These are phyloP conservation scores for Entomortierella lignicola DNA, from an alignment of 192 early-diverging fungal genomes.

Conservation along the genomic window DNA sequence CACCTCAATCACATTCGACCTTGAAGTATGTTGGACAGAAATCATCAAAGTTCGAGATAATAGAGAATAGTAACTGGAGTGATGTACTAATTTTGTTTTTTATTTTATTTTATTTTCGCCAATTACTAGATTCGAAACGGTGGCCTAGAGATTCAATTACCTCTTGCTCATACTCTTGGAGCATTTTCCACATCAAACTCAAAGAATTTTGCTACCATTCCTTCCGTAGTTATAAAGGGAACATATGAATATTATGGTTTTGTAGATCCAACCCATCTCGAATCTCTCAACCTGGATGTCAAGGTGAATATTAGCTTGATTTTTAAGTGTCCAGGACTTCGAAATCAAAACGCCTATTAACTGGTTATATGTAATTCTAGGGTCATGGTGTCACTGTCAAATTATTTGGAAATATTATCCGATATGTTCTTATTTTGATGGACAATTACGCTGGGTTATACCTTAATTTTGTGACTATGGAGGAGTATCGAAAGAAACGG, in stretches of 20 bases:
- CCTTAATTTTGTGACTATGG: slow-evolving; percentile 68
- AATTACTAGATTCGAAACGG: slow-evolving; percentile 64
- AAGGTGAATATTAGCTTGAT: slow-evolving; percentile 25
- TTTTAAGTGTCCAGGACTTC: no score
- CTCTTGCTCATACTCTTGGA: slow-evolving; percentile 72
- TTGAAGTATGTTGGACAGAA: slow-evolving; percentile 51
- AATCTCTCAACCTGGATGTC: slow-evolving; percentile 61
- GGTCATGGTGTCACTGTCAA: slow-evolving; percentile 67
- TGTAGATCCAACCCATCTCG: slow-evolving; percentile 61
- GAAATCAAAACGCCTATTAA: no score
- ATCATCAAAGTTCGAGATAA: no score
- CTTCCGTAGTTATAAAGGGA: slow-evolving; percentile 58
- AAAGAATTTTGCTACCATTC: slow-evolving; percentile 59
- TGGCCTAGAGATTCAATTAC: slow-evolving; percentile 62
- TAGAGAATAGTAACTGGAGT: no score
- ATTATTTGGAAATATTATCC: slow-evolving; percentile 74
- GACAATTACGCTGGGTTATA: slow-evolving; percentile 79
- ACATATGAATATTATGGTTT: slow-evolving; percentile 65
- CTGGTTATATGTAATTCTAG: slow-evolving; percentile 38
- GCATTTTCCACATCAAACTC: slow-evolving; percentile 66
- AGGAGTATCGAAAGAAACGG: slow-evolving; percentile 66
- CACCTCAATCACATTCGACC: slow-evolving; percentile 63
- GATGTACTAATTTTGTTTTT: no score
- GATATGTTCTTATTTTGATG: slow-evolving; percentile 73
- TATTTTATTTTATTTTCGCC: background rate